Evolutionary conservation across 768 basidiomycete genomes (phyloP), one percentile per base, ranked within the genome.

Genomic region (Pleurotus cornucopiae): DNA sequence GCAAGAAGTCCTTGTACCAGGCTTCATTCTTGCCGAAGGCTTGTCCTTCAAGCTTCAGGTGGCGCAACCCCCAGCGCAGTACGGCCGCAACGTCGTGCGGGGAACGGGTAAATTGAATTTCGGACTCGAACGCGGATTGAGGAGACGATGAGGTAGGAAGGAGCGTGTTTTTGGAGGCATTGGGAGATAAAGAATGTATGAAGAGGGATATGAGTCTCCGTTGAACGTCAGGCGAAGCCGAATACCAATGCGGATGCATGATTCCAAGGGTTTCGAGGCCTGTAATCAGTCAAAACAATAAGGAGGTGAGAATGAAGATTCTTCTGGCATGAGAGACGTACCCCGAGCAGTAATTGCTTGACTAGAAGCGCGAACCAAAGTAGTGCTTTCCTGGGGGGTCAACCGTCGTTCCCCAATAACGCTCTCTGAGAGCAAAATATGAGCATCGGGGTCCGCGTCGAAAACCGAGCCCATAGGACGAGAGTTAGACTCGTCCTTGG

Each of bases 241-340:
- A 85, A 66, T 87, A 77, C 89, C 88, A 92, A 66, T 91, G 86
- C 4, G 91, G 88, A 62, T 88, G 87, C 88, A 92, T 92, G 46
- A 92, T 76, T 16, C 90, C 91, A 46, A 89, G 83, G 3, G 86
- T 84, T 66, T 91, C 88, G 49, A 91, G 75, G n/a, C 89, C 89
- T 91, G 58, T 11, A n/a, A 9, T 13, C 14, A 23, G 4, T 2
- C 14, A 58, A 58, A 61, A 40, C 20, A 37, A 46, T 34, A 48
- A 51, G 47, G 43, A 60, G 5, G 6, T 26, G 20, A 5, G 18
- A 43, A 43, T 16, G 34, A 0, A 6, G 14, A 21, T 30, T 14
- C 4, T 30, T 14, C 5, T 25, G n/a, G 54, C 45, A 40, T 34
- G 30, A 11, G 9, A 3, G 30, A 67, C 82, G 26, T 71, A 84